Evolutionary conservation across 768 basidiomycete species (phyloP).

Genomic region (Leccinum sublutescens): DNA sequence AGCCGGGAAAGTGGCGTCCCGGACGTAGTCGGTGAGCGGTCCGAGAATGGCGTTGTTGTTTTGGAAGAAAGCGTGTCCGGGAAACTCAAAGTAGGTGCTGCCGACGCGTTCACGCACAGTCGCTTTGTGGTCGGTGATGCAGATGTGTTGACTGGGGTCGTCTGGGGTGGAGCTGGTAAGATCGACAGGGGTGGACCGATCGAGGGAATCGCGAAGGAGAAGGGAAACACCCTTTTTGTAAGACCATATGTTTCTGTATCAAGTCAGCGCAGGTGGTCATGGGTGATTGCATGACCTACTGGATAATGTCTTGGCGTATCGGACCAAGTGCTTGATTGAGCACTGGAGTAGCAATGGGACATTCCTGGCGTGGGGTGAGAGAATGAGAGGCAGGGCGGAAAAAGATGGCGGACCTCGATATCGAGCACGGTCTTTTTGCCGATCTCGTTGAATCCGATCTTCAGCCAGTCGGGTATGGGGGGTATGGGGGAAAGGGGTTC

Average conservation of each 20-base stretch:
- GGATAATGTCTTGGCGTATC: slow-evolving; percentile 64
- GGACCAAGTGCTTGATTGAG: slow-evolving; percentile 66
- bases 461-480: slow-evolving; percentile 62
- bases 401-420: slow-evolving; percentile 68
- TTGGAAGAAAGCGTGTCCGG: slow-evolving; percentile 92
- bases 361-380: slow-evolving; percentile 55
- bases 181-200: slow-evolving; percentile 26
- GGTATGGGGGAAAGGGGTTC: neutral
- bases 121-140: slow-evolving; percentile 79
- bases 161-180: slow-evolving; percentile 29
- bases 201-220: slow-evolving; percentile 83
- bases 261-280: slow-evolving; percentile 4
- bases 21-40: slow-evolving; percentile 82
- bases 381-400: neutral
- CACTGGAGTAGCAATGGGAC: slow-evolving; percentile 82
- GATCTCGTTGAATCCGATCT: slow-evolving; percentile 86
- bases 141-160: slow-evolving; percentile 61
- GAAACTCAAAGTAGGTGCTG: slow-evolving; percentile 77
- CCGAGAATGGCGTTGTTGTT: slow-evolving; percentile 94
- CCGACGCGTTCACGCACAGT: slow-evolving; percentile 86
- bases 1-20: slow-evolving; percentile 60
- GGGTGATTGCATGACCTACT: slow-evolving; percentile 41
- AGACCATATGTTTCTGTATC: slow-evolving; percentile 65
- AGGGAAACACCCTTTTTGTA: slow-evolving; percentile 90
- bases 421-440: slow-evolving; percentile 77